Conservation (phyloP, 2,329 filamentous ascomycete species). For the Pyricularia grisea region DNA sequence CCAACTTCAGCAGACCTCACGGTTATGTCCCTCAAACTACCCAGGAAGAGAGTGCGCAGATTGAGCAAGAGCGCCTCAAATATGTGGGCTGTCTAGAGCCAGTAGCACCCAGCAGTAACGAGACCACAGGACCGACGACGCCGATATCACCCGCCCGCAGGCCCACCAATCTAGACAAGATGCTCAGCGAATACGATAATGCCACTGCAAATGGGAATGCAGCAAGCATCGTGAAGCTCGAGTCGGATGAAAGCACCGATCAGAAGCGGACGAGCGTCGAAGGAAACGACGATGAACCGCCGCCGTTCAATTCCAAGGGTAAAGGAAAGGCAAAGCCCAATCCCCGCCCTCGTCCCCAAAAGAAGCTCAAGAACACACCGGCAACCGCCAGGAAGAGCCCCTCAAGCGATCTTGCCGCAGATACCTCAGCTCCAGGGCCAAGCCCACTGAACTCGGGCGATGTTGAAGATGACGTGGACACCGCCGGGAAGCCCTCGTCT, state of each 20-base stretch:
- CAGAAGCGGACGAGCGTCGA: slow-evolving; percentile 39
- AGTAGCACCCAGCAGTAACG: slow-evolving; percentile 39
- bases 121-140: slow-evolving; percentile 50
- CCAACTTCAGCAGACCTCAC: slow-evolving; percentile 42
- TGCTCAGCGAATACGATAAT: not conserved
- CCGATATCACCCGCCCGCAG: slow-evolving; percentile 27
- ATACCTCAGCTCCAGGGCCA: not conserved
- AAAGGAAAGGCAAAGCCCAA: slow-evolving; percentile 12
- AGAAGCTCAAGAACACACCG: not conserved
- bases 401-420: slow-evolving; percentile 19
- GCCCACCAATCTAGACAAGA: not conserved
- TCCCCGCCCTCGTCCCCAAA: slow-evolving; percentile 10
- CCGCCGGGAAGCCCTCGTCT: not conserved
- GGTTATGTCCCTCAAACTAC: slow-evolving; percentile 48
- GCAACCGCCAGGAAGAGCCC: slow-evolving; percentile 17
- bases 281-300: slow-evolving; percentile 28
- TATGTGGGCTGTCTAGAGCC: slow-evolving; percentile 47
- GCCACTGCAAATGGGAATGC: not conserved
- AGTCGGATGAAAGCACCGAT: slow-evolving; percentile 31
- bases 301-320: slow-evolving; percentile 9
- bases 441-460: not conserved
- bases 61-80: slow-evolving; percentile 45
- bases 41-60: slow-evolving; percentile 47
- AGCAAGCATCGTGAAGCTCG: slow-evolving; percentile 18
- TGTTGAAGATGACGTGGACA: not conserved